These are phyloP conservation scores for Physcomitrium patens DNA, from an alignment of 225 moss, liverwort and hornwort species.

Conservation along the genomic window DNA sequence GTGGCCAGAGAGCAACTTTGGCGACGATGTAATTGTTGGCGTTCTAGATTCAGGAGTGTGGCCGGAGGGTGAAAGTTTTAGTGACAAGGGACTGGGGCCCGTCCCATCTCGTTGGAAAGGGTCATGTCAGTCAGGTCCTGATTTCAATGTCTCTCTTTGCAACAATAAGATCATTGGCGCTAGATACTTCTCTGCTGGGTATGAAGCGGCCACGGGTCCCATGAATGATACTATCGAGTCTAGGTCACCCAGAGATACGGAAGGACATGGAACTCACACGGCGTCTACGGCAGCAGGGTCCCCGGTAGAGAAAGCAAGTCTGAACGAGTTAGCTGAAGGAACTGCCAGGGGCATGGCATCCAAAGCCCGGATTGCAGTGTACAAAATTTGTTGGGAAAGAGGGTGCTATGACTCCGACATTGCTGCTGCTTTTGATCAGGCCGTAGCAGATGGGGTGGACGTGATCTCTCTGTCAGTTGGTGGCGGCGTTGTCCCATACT, in stretches of 20 bases:
- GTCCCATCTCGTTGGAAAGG: slow-evolving; percentile 67
- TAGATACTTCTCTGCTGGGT: slow-evolving; percentile 61
- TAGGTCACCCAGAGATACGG: slow-evolving; percentile 68
- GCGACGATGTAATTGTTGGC: slow-evolving; percentile 85
- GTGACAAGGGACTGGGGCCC: slow-evolving; percentile 54
- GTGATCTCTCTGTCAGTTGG: slow-evolving; percentile 85
- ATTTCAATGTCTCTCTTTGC: slow-evolving; percentile 52
- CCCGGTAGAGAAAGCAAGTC: slow-evolving; percentile 31
- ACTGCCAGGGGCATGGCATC: slow-evolving; percentile 45
- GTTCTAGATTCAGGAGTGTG: slow-evolving; percentile 86
- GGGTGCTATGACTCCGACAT: slow-evolving; percentile 57
- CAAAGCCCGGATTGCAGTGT: slow-evolving; percentile 48
- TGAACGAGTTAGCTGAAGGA: slow-evolving; percentile 52
- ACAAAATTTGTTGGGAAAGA: slow-evolving; percentile 50
- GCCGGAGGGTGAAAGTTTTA: slow-evolving; percentile 67
- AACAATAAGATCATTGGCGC: slow-evolving; percentile 92
- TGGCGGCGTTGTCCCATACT: slow-evolving; percentile 45
- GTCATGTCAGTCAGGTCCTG: slow-evolving; percentile 30
- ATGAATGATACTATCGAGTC: slow-evolving; percentile 68
- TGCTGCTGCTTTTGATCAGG: slow-evolving; percentile 50
- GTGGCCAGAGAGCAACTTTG: slow-evolving; percentile 53
- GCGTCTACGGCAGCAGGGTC: slow-evolving; percentile 77
- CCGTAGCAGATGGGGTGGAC: slow-evolving; percentile 83
- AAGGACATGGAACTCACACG: slow-evolving; percentile 93
- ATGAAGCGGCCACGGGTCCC: slow-evolving; percentile 64